phyloP scores from a whole-genome alignment of 768 basidiomycete genomes.

The Naganishia friedmannii region DNA sequence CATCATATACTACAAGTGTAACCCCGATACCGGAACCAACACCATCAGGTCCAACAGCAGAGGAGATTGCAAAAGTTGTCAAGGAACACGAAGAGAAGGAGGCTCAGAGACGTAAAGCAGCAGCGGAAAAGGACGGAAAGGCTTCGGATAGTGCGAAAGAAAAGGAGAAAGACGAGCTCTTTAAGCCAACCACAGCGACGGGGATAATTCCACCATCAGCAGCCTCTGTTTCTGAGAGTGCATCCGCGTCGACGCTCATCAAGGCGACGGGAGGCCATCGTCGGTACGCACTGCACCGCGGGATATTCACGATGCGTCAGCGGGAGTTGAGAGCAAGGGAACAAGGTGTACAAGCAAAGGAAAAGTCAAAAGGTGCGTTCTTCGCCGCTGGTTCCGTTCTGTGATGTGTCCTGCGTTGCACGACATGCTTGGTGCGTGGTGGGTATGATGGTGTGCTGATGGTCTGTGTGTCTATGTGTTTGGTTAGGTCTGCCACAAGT shows the following conservation, averaged over 20 bases:
- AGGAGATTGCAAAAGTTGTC: slow-evolving; percentile 53
- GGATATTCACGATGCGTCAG: slow-evolving; percentile 75
- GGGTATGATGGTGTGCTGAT: too few relatives aligned
- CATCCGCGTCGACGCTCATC: slow-evolving; percentile 32
- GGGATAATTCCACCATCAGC: slow-evolving; percentile 21
- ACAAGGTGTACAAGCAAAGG: slow-evolving; percentile 55
- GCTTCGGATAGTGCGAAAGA: slow-evolving; percentile 40
- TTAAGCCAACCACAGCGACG: slow-evolving; percentile 39
- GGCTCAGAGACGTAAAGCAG: slow-evolving; percentile 65
- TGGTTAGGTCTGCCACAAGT: slow-evolving; percentile 26
- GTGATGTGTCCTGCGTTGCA: too few relatives aligned
- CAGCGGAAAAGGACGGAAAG: slow-evolving; percentile 44
- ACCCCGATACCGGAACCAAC: slow-evolving; percentile 34
- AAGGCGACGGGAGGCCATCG: slow-evolving; percentile 56
- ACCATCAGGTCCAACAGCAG: slow-evolving; percentile 47
- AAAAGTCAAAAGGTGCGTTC: slow-evolving; percentile 35
- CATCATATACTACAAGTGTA: slow-evolving; percentile 23
- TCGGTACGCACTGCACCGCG: slow-evolving; percentile 75
- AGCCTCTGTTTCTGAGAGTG: too few relatives aligned
- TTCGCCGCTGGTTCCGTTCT: neutral
- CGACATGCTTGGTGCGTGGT: too few relatives aligned
- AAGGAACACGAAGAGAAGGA: slow-evolving; percentile 71
- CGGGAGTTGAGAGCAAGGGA: slow-evolving; percentile 67
- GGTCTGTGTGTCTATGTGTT: neutral
- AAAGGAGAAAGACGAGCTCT: slow-evolving; percentile 41